Base-by-base conservation (phyloP, 345 rosid species). In the Pugionium cornutum region DNA sequence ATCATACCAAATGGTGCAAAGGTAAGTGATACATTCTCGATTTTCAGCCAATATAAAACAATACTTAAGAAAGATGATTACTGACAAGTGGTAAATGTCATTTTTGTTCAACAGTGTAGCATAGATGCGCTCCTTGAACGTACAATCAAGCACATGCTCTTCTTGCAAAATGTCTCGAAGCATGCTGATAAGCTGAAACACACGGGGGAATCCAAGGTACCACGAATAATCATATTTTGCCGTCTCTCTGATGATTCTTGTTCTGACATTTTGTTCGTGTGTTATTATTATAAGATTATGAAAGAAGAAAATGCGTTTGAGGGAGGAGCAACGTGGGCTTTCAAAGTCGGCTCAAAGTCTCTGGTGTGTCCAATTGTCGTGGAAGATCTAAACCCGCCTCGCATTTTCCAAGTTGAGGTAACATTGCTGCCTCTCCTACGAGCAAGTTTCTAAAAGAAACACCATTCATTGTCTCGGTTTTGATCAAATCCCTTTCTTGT, bases 291-390 rank as follows among this genome's bases (percentile, higher is more conserved):
- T 68, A 84, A 94, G 99, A 75, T 86, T 40, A 62, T 77, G 54
- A 75, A 74, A 66, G 83, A 85, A 60, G 89, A 85, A 65, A 87
- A 80, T 61, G 50, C 51, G 4, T 43, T 58, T 58, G 64, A 43
- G 43, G 95, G 97, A 62, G 99, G 99, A 55, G 96, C 96, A 28
- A 95, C 96, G 33, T 89, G 96, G 97, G 99, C 97, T 48, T 95
- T 81, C 62, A 96, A 95, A 83, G 97, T 95, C 46, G 96, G 95
- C 2, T 87, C 97, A 63, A 86, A 80, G 75, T 83, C 97, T 53
- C 74, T 84, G 87, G 77, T 86, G 45, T 91, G 97, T 61, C 99
- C 99, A 52, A 91, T 95, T 53, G 85, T 91, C 9, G 95, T 95
- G 4, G 99, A 95, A 78, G 99, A 95, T 84, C 79, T 95, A 56